A percentile compares a stretch with the other conserved stretches of the same genome.
Evolutionary conservation across 176 grass and related monocot genomes (phyloP).

Genomic region (Luzula sylvatica): DNA sequence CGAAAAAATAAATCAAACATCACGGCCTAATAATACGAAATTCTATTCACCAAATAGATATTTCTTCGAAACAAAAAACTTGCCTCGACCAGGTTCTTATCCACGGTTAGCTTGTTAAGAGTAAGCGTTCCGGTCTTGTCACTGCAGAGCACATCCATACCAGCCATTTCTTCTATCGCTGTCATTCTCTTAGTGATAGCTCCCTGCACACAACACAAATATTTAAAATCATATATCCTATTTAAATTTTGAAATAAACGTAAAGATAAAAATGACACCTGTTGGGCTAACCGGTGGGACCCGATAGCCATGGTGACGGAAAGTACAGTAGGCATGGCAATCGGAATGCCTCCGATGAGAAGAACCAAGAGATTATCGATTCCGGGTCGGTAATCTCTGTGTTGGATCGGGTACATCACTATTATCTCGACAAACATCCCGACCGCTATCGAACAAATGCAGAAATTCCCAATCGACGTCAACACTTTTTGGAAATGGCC

Average conservation of each 20-base stretch:
- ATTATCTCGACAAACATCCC: slow-evolving; percentile 69
- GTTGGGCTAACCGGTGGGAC: slow-evolving; percentile 66
- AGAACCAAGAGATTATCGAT: slow-evolving; percentile 91
- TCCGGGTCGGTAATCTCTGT: slow-evolving; percentile 62
- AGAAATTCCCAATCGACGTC: slow-evolving; percentile 83
- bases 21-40: background rate
- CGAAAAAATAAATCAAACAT: slow-evolving; percentile 7
- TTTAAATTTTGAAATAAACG: background rate
- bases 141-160: slow-evolving; percentile 93
- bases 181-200: slow-evolving; percentile 96
- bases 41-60: background rate
- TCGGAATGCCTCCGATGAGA: slow-evolving; percentile 88
- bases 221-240: slow-evolving; percentile 12
- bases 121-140: slow-evolving; percentile 88
- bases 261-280: slow-evolving; percentile 26
- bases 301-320: slow-evolving; percentile 96
- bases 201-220: slow-evolving; percentile 39
- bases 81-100: slow-evolving; percentile 75
- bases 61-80: background rate
- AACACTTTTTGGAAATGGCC: slow-evolving; percentile 93
- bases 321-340: slow-evolving; percentile 91
- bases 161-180: slow-evolving; percentile 95
- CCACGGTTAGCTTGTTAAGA: slow-evolving; percentile 89
- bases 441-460: slow-evolving; percentile 74
- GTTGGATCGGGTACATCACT: slow-evolving; percentile 79